These are phyloP conservation scores for Onygena corvina DNA, from an alignment of 2,329 filamentous ascomycete species.

Conservation along the genomic window DNA sequence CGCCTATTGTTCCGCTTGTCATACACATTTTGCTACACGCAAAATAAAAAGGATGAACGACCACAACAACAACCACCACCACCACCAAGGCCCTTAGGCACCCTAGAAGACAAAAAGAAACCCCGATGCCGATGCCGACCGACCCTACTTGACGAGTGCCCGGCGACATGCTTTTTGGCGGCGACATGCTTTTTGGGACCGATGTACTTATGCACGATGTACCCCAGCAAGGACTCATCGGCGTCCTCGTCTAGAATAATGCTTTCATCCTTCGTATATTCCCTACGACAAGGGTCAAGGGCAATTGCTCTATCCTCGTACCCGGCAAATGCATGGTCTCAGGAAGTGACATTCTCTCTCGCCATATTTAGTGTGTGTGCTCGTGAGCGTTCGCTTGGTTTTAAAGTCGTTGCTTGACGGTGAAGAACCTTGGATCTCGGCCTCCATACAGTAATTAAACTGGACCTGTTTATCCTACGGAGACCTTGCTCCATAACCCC, in stretches of 20 bases:
- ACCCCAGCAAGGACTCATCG: too few species aligned
- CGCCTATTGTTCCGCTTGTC: slow-evolving; percentile 4
- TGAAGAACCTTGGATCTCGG: slow-evolving; percentile 1
- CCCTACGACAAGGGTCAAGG: background rate
- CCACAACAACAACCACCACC: background rate
- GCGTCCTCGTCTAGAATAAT: too few species aligned
- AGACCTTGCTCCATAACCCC: too few species aligned
- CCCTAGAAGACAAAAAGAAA: background rate
- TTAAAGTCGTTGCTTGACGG: background rate
- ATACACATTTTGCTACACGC: background rate
- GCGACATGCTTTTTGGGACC: too few species aligned
- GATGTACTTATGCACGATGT: too few species aligned
- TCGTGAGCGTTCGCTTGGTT: background rate
- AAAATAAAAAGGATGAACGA: too few species aligned
- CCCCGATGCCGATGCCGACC: background rate
- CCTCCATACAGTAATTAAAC: too few species aligned
- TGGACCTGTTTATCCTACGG: background rate
- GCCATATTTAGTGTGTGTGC: background rate
- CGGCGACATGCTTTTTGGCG: background rate
- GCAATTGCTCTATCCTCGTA: background rate
- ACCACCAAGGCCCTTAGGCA: background rate
- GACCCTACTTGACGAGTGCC: background rate
- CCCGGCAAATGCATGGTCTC: background rate
- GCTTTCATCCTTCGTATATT: too few species aligned
- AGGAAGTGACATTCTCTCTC: background rate